These are phyloP conservation scores for Nicotiana otophora DNA, from an alignment of 257 asterid genomes.

Conservation along the genomic window DNA sequence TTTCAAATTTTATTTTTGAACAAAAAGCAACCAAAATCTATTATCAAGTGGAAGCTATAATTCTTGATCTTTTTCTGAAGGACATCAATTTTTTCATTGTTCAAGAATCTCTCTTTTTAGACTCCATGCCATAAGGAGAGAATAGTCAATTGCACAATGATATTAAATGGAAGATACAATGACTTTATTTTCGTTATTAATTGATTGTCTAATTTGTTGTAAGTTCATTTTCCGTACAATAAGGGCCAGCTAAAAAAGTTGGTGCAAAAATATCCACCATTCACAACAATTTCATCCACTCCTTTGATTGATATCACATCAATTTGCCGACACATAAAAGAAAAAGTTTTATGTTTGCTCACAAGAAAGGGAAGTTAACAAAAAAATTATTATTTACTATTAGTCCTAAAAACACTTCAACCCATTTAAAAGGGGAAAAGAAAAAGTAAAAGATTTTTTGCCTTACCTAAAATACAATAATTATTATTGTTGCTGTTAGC, in stretches of 20 bases:
- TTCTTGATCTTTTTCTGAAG: too few species aligned
- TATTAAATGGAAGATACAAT: not conserved
- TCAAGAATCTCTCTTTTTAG: not conserved
- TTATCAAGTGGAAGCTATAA: too few species aligned
- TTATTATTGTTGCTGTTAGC: not conserved
- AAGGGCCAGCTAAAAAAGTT: not conserved
- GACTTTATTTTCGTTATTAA: not conserved
- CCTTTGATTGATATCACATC: not conserved
- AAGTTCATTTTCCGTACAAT: not conserved
- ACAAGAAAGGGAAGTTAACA: not conserved
- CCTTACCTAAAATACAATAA: not conserved
- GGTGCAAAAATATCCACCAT: conserved; percentile 6
- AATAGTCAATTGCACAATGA: not conserved
- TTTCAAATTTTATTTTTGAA: too few species aligned
- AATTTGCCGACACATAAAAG: conserved; percentile 10
- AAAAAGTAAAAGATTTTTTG: not conserved
- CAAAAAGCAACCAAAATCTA: too few species aligned
- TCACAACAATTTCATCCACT: not conserved
- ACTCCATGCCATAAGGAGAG: not conserved
- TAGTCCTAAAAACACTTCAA: not conserved
- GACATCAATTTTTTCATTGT: too few species aligned
- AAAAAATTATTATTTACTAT: too few species aligned
- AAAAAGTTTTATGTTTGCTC: not conserved
- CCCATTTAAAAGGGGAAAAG: not conserved
- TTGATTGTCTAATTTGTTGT: not conserved